phyloP scores from a whole-genome alignment of 805 yeast species.

The Zygoascus flipseniorum region DNA sequence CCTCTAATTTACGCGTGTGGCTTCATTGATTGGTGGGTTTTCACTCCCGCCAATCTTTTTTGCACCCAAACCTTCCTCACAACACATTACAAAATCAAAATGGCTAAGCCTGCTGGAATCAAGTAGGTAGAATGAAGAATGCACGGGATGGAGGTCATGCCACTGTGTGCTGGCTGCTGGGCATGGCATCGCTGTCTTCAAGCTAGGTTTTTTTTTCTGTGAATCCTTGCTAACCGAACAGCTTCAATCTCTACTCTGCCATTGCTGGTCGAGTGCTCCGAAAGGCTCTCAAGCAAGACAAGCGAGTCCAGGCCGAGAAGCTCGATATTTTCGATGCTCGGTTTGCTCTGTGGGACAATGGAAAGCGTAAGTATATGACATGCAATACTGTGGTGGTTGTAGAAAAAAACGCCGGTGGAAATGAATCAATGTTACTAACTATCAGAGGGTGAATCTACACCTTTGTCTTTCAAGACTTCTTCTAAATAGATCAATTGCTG shows the following conservation, averaged over 20 bases:
- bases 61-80: background rate
- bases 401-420: no score
- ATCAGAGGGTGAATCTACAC: background rate
- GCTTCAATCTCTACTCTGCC: constrained; percentile 82
- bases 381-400: no score
- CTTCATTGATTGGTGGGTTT: background rate
- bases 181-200: no score
- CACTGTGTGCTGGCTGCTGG: background rate
- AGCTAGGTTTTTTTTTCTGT: no score
- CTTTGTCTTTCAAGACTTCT: background rate
- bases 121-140: constrained; percentile 18
- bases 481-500: background rate
- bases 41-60: background rate
- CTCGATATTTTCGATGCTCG: constrained; percentile 71
- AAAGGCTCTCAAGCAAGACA: constrained; percentile 78
- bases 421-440: background rate
- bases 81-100: constrained; percentile 2
- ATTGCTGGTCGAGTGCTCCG: constrained; percentile 87
- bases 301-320: constrained; percentile 58
- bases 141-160: background rate
- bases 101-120: constrained; percentile 27
- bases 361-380: constrained; percentile 30
- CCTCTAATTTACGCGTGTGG: background rate
- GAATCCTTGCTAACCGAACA: constrained; percentile 15
- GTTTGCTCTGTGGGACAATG: constrained; percentile 63